These are phyloP conservation scores for Coemansia sp. DNA, from an alignment of 192 early-diverging fungal genomes.

Conservation along the genomic window DNA sequence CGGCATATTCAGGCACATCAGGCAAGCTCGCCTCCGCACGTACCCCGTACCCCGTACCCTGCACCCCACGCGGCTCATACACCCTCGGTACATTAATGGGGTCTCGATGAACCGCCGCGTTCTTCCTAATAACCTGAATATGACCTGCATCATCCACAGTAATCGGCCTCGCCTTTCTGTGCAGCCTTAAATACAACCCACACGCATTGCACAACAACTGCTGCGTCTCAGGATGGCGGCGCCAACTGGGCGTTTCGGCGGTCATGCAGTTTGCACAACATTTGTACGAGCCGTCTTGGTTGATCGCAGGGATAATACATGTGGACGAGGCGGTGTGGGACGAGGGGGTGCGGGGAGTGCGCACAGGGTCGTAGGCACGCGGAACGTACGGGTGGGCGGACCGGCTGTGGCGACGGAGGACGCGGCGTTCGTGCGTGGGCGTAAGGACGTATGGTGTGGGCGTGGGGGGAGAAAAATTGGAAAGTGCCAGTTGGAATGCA, in stretches of 20 bases:
- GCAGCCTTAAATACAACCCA: slow-evolving; percentile 46
- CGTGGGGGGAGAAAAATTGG: too few relatives aligned
- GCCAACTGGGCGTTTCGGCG: slow-evolving; percentile 64
- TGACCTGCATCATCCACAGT: slow-evolving; percentile 37
- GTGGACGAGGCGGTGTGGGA: slow-evolving; percentile 10
- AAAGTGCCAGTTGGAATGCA: too few relatives aligned
- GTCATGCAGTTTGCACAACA: slow-evolving; percentile 63
- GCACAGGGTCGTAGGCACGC: neutral
- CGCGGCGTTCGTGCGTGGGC: slow-evolving; percentile 8
- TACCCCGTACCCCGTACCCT: too few relatives aligned
- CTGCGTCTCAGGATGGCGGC: slow-evolving; percentile 61
- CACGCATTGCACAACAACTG: slow-evolving; percentile 72
- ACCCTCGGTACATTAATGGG: slow-evolving; percentile 21
- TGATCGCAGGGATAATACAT: slow-evolving; percentile 38
- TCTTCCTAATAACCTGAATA: slow-evolving; percentile 49
- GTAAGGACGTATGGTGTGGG: neutral
- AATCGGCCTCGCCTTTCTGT: slow-evolving; percentile 39
- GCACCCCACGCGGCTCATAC: too few relatives aligned
- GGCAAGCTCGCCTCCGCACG: too few relatives aligned
- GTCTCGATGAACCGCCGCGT: slow-evolving; percentile 44
- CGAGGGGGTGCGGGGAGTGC: too few relatives aligned
- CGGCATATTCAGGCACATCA: neutral
- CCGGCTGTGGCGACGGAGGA: slow-evolving; percentile 18
- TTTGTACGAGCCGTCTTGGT: slow-evolving; percentile 44
- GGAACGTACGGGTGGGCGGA: slow-evolving; percentile 27